Percentiles rank a stretch among this genome's conserved stretches.
Conservation (phyloP, 768 basidiomycete genomes). For the Tricholoma sp. region DNA sequence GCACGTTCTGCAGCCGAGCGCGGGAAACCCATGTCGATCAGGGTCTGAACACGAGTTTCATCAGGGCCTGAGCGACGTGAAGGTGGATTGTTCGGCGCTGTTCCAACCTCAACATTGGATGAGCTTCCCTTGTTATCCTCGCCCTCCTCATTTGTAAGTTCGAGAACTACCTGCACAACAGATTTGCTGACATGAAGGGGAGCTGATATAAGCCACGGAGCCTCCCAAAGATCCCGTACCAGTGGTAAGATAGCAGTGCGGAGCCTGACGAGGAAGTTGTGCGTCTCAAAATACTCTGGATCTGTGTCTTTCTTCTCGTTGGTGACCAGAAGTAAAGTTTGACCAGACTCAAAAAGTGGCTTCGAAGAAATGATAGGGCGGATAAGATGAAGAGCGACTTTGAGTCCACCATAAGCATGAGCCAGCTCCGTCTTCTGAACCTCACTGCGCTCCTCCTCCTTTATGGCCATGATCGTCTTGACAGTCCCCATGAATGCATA, state of each 20-base stretch:
- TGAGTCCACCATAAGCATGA: slow-evolving; percentile 77
- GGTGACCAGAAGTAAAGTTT: slow-evolving; percentile 67
- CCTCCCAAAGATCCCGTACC: slow-evolving; percentile 70
- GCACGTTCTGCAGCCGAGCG: slow-evolving; percentile 85
- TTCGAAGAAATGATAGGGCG: slow-evolving; percentile 74
- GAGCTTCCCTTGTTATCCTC: slow-evolving; percentile 59
- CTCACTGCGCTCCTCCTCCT: slow-evolving; percentile 54
- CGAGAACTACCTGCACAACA: slow-evolving; percentile 72
- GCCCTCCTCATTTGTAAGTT: slow-evolving; percentile 76
- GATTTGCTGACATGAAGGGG: slow-evolving; percentile 73
- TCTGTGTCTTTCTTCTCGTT: slow-evolving; percentile 79
- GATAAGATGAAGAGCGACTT: slow-evolving; percentile 75
- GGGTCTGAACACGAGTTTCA: slow-evolving; percentile 72
- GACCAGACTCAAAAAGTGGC: slow-evolving; percentile 78
- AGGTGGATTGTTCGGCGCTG: slow-evolving; percentile 20
- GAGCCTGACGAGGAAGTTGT: slow-evolving; percentile 81
- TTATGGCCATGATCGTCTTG: slow-evolving; percentile 42
- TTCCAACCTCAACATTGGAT: slow-evolving; percentile 23
- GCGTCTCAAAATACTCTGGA: slow-evolving; percentile 75
- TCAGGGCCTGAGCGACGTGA: slow-evolving; percentile 51
- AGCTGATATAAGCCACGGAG: slow-evolving; percentile 73
- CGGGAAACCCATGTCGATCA: slow-evolving; percentile 97
- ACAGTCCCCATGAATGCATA: slow-evolving; percentile 52
- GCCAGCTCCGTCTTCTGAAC: slow-evolving; percentile 57
- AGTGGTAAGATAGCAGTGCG: slow-evolving; percentile 68